Evolutionary conservation across 2,329 filamentous ascomycete genomes (phyloP), one percentile per base, ranked within the genome.

Genomic region (Emmonsiellopsis sp.): DNA sequence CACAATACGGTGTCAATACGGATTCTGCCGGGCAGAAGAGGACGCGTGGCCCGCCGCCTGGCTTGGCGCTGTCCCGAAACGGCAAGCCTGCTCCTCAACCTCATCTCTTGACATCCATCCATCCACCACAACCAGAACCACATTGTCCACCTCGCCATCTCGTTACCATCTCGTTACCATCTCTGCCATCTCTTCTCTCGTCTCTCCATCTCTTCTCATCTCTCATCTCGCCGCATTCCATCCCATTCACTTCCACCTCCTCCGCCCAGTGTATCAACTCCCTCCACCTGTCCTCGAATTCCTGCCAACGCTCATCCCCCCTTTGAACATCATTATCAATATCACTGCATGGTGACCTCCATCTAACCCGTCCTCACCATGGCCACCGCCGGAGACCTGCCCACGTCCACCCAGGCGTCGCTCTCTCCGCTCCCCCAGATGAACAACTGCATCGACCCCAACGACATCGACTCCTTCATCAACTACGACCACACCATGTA

Each of bases 401-500:
- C 56, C 51, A 57, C 65, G 35, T 60, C 64, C 9, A 60, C 64
- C 32, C 60, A 62, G 26, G 58, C 63, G 15, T 30, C 45, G 4
- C 50, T 57, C 31, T 65, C 66, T 10, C 62, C 65, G 32, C 62
- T 65, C 55, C 58, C 63, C 5, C 38, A 51, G 32, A 63, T 57
- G 40, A 69, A 65, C 52, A 59, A 63, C 35, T 62, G 58, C 48
- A 73, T 73, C 57, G 73, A 75, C 51, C 66, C 70, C 13, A 55
- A 31, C 55, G 73, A 76, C 49, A 69, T 75, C 59, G 73, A 75
- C 56, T 67, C 70, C 15, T 76, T 74, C 57, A 67, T 76, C 63
- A 73, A 76, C 59, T 68, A 74, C 56, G 73, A 75, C 51, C 70
- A 71, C 57, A 64, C 71, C 52, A 65, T 67, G 54, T 74, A 72